Base-by-base conservation (phyloP, 345 rosid genomes). In the Murraya koenigii region DNA sequence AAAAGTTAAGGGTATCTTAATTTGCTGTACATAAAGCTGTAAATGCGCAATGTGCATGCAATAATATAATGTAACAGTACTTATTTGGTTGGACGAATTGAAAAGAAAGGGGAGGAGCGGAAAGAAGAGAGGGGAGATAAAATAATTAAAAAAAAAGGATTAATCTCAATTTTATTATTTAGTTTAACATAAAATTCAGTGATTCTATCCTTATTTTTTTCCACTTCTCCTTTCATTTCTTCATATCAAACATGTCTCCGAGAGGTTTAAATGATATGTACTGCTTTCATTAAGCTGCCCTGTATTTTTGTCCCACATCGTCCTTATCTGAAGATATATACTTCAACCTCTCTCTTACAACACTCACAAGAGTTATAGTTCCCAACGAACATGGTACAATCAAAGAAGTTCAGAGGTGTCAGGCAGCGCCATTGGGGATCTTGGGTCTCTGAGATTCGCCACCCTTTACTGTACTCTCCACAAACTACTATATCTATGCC, bases 391-490 rank as follows among this genome's bases (percentile, higher is more conserved):
- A 88, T 88, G 90, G 89, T 80, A 71, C 89, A 86, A 38, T 79
- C 93, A 75, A 92, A 89, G 90, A 92, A 92, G 89, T 92, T 90
- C 90, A 90, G 91, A 89, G 97, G 97, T 80, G 97, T 92, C 87
- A 89, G 97, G 89, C 97, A 90, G 78, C 94, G 97, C 81, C 97
- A 92, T 49, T 92, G 97, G 97, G 97, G 97, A 82, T 89, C 97
- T 10, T 92, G 97, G 97, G 97, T 92, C 79, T 87, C 94, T 69
- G 97, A 92, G 87, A 92, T 92, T 88, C 94, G 94, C 14, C 97
- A 92, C 70, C 97, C 97, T n/a, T 79, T 92, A 28, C 87, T 92
- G 94, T 92, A 38, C 60, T 63, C 70, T 63, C 38, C 17, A 19
- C 32, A 23, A 15, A n/a, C 9, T 23, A 68, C 32, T 77, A 64